Conservation (phyloP, 164 flowering plant genomes). For the Umbellularia californica region DNA sequence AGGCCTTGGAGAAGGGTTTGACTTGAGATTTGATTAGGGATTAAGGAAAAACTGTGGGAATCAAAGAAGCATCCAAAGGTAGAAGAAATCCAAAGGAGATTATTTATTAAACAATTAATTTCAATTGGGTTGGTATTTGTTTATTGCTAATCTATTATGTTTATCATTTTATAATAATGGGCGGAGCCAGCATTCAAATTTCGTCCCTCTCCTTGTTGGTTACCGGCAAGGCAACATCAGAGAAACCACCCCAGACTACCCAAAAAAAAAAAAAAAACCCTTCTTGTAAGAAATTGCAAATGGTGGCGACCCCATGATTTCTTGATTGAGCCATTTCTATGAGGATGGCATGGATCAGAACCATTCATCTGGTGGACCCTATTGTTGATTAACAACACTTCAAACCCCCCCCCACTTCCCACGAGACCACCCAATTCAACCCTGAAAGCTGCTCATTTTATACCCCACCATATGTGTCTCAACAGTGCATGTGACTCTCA, state of each 20-base stretch:
- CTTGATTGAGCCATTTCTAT: background rate
- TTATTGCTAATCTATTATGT: conserved; percentile 2
- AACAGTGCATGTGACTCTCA: background rate
- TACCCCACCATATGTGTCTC: no score
- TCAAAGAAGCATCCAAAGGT: conserved; percentile 25
- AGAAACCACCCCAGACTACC: conserved; percentile 12
- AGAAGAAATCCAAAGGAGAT: conserved; percentile 12
- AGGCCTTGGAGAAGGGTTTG: conserved; percentile 26
- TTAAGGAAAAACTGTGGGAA: conserved; percentile 19
- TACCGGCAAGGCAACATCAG: conserved; percentile 33
- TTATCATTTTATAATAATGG: conserved; percentile 18
- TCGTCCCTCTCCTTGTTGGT: conserved; percentile 50
- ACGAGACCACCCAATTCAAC: background rate
- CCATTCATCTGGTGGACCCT: background rate
- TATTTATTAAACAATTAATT: conserved; percentile 2
- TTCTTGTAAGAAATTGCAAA: background rate
- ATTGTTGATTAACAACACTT: background rate
- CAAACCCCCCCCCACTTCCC: background rate
- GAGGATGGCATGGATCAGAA: background rate
- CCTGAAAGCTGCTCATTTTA: no score
- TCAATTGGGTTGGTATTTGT: conserved; percentile 15
- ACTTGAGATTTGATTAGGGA: conserved; percentile 18
- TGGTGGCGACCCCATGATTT: background rate
- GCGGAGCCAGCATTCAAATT: conserved; percentile 37
- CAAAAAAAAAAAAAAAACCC: background rate